These are phyloP conservation scores for Amylocarpus encephaloides DNA, from an alignment of 2,329 filamentous ascomycete species.

Conservation along the genomic window DNA sequence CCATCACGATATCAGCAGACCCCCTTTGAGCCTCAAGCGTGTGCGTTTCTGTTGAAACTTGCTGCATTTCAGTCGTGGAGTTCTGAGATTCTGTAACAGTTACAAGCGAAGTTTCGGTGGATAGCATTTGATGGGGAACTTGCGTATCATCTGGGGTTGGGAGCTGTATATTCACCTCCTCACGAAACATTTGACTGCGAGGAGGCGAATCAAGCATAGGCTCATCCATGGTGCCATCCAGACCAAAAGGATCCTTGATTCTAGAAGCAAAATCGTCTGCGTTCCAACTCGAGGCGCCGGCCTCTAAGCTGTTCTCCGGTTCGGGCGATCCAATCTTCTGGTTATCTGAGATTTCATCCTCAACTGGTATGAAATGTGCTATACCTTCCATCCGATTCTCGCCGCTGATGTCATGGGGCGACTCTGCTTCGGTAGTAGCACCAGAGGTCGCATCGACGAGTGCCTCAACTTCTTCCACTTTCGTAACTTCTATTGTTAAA, in stretches of 20 bases:
- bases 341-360: no score
- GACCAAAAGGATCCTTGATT: background rate
- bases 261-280: background rate
- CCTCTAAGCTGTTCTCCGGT: no score
- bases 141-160: conserved; percentile 28
- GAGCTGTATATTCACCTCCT: conserved; percentile 16
- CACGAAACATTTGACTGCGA: background rate
- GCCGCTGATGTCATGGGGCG: no score
- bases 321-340: background rate
- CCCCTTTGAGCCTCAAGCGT: background rate
- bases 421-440: no score
- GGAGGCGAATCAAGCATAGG: background rate
- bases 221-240: background rate
- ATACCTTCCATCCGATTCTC: no score
- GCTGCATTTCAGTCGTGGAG: background rate
- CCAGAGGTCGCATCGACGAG: no score
- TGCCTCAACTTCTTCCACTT: no score
- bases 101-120: conserved; percentile 13
- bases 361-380: no score
- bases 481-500: no score
- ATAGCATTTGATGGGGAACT: conserved; percentile 8
- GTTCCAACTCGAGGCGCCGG: no score
- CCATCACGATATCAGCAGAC: no score
- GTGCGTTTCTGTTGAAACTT: background rate
- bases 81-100: background rate